These are phyloP conservation scores for Coemansia sp. DNA, from an alignment of 192 early-diverging fungal species.

Conservation along the genomic window DNA sequence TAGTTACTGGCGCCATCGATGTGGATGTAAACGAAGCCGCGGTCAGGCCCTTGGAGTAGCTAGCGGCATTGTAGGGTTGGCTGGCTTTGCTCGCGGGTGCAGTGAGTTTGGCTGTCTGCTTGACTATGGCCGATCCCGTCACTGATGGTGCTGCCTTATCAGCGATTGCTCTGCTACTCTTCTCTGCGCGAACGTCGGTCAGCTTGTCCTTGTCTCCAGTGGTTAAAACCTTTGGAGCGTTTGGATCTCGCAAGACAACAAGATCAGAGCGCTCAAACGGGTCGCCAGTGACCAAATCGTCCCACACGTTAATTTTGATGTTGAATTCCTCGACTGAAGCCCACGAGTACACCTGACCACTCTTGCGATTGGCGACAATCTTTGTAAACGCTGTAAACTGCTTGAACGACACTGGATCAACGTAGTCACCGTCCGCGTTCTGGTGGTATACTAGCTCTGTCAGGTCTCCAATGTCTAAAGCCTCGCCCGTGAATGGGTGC, in stretches of 20 bases:
- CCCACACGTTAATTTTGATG: slow-evolving; percentile 82
- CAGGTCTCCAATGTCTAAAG: slow-evolving; percentile 72
- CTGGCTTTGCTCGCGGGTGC: slow-evolving; percentile 47
- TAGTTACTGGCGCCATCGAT: slow-evolving; percentile 69
- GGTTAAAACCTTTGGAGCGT: slow-evolving; percentile 27
- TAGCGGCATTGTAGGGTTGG: slow-evolving; percentile 76
- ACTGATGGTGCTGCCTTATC: slow-evolving; percentile 7
- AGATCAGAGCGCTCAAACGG: slow-evolving; percentile 87
- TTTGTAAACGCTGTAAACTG: slow-evolving; percentile 82
- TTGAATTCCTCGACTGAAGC: slow-evolving; percentile 87
- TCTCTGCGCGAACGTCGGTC: neutral
- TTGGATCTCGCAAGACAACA: slow-evolving; percentile 79
- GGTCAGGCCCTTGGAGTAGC: slow-evolving; percentile 77
- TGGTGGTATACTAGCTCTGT: slow-evolving; percentile 81
- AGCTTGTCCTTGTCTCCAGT: slow-evolving; percentile 14
- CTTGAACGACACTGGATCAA: slow-evolving; percentile 91
- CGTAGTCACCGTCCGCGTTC: slow-evolving; percentile 77
- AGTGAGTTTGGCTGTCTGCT: neutral
- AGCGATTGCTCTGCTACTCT: neutral
- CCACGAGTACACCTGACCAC: slow-evolving; percentile 87
- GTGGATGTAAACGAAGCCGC: slow-evolving; percentile 90
- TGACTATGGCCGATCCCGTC: neutral
- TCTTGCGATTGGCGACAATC: slow-evolving; percentile 83
- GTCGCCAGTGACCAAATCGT: slow-evolving; percentile 84
- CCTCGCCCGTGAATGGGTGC: slow-evolving; percentile 84